Evolutionary conservation across 805 yeast species (phyloP).

Genomic region (Candida incommunis): DNA sequence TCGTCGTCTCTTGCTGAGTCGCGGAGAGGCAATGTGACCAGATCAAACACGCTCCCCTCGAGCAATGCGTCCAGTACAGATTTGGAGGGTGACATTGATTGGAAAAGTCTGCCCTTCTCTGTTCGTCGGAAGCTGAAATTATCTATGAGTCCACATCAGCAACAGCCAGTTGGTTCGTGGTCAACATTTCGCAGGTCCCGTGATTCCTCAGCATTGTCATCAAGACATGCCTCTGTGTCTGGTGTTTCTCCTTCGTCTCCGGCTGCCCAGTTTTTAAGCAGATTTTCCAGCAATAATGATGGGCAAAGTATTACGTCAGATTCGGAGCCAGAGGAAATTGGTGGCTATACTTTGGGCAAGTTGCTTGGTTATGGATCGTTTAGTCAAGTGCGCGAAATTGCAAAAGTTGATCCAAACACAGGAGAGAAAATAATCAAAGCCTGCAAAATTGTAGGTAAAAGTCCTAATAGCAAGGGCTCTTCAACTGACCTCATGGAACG

Average conservation of each 20-base stretch:
- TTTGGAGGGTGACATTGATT: constrained; percentile 8
- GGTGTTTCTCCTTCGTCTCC: constrained; percentile 4
- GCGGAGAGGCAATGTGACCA: neutral
- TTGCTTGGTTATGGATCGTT: constrained; percentile 83
- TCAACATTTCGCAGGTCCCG: neutral
- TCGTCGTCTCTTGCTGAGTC: neutral
- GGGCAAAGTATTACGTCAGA: constrained; percentile 18
- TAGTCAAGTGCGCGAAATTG: constrained; percentile 71
- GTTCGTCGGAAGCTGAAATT: constrained; percentile 10
- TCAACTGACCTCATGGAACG: constrained; percentile 25
- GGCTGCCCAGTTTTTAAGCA: neutral
- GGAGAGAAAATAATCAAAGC: constrained; percentile 27
- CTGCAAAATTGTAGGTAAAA: constrained; percentile 40
- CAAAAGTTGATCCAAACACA: constrained; percentile 15
- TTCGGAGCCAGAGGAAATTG: constrained; percentile 57
- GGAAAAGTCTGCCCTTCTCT: constrained; percentile 12
- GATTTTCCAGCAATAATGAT: neutral
- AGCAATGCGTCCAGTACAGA: neutral
- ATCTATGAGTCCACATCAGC: constrained; percentile 5
- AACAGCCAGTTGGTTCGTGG: neutral
- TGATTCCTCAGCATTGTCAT: constrained; percentile 1
- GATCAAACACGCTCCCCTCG: neutral
- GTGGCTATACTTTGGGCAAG: constrained; percentile 48
- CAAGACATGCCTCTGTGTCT: constrained; percentile 3
- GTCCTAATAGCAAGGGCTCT: constrained; percentile 21